Evolutionary conservation across 2,329 filamentous ascomycete genomes (phyloP).

Genomic region (Verticillium nonalfalfae): DNA sequence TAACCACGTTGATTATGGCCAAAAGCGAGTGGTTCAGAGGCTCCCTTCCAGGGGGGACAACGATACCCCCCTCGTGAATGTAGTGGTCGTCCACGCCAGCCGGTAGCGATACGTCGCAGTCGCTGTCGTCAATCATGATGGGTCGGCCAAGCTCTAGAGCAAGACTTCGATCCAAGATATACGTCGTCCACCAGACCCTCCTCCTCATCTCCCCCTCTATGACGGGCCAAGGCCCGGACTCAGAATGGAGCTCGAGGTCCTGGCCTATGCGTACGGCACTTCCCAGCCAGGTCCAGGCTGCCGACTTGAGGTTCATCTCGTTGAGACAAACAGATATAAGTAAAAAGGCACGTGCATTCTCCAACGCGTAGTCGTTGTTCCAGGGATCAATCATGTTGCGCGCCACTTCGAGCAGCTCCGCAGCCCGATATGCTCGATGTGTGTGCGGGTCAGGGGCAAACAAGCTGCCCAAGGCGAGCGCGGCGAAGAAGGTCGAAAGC

Average conservation of each 20-base stretch:
- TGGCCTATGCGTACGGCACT: constrained; percentile 75
- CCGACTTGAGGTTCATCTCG: constrained; percentile 80
- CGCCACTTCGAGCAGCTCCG: constrained; percentile 66
- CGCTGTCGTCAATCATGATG: constrained; percentile 75
- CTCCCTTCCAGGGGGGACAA: constrained; percentile 42
- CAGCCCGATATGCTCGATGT: constrained; percentile 44
- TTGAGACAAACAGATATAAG: constrained; percentile 73
- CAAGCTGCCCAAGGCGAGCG: constrained; percentile 76
- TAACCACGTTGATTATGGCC: constrained; percentile 74
- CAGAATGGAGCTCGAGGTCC: constrained; percentile 73
- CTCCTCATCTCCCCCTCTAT: constrained; percentile 82
- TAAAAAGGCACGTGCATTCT: constrained; percentile 66
- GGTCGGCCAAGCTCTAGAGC: constrained; percentile 77
- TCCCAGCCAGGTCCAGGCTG: constrained; percentile 81
- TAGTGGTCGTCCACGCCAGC: constrained; percentile 76
- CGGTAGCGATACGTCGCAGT: constrained; percentile 80
- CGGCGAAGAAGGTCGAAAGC: constrained; percentile 73
- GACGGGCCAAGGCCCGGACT: constrained; percentile 65
- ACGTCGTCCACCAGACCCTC: constrained; percentile 90
- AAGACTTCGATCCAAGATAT: constrained; percentile 77
- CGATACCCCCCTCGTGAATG: constrained; percentile 53
- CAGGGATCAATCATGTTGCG: constrained; percentile 70
- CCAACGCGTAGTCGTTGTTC: constrained; percentile 70
- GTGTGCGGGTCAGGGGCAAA: constrained; percentile 55
- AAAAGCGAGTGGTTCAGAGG: constrained; percentile 66